Percentiles rank a stretch among this genome's conserved stretches.
Conservation (phyloP, 2,329 filamentous ascomycete species). For the Periconia macrospinosa region DNA sequence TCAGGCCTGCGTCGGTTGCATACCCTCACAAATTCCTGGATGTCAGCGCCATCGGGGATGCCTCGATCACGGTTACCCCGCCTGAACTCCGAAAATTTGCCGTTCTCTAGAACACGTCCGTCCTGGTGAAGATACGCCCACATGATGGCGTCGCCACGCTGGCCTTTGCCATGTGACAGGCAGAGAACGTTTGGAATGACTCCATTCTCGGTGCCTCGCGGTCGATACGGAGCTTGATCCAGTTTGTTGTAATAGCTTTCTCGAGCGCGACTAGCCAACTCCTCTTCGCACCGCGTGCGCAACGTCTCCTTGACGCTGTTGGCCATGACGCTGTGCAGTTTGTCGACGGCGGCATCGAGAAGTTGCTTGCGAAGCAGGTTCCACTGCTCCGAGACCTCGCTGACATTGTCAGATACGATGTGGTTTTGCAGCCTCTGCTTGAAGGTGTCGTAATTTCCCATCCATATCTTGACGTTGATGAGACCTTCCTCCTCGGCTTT, state of each 20-base stretch:
- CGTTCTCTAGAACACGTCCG: constrained; percentile 83
- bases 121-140: constrained; percentile 96
- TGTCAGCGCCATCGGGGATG: constrained; percentile 65
- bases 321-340: constrained; percentile 80
- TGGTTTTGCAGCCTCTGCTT: constrained; percentile 75
- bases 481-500: constrained; percentile 94
- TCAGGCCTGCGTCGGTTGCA: constrained; percentile 81
- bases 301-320: constrained; percentile 95
- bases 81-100: constrained; percentile 79
- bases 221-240: constrained; percentile 95
- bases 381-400: constrained; percentile 93
- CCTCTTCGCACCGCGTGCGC: constrained; percentile 90
- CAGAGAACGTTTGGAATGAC: constrained; percentile 85
- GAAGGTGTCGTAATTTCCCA: constrained; percentile 77
- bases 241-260: constrained; percentile 87
- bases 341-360: constrained; percentile 76
- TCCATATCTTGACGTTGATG: constrained; percentile 77
- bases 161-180: constrained; percentile 81
- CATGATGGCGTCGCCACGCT: constrained; percentile 77
- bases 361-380: constrained; percentile 85
- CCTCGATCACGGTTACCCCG: constrained; percentile 66
- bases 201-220: constrained; percentile 86
- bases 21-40: constrained; percentile 74
- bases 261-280: constrained; percentile 83
- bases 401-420: constrained; percentile 94